Percentiles rank a stretch among this genome's conserved stretches.
phyloP scores from a whole-genome alignment of 495 filamentous ascomycete species.

The Aspergillus panamensis region DNA sequence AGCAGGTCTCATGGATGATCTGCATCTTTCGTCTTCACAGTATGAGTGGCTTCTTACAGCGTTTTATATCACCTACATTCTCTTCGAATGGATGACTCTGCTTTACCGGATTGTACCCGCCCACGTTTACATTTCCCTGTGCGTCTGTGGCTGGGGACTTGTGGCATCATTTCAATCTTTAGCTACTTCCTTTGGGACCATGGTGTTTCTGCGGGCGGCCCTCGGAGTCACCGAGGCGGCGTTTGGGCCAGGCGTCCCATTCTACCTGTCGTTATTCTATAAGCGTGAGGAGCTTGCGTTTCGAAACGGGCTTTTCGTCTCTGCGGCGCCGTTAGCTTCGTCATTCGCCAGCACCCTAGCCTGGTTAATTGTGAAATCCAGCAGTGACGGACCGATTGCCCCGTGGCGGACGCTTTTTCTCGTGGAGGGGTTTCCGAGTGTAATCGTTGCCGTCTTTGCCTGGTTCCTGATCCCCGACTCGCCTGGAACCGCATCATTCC shows the following conservation, averaged over 20 bases:
- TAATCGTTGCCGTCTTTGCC: constrained; percentile 53
- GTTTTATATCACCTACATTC: constrained; percentile 70
- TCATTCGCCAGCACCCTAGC: constrained; percentile 68
- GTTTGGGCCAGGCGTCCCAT: constrained; percentile 59
- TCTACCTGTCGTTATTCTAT: constrained; percentile 62
- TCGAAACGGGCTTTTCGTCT: constrained; percentile 59
- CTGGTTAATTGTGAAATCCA: constrained; percentile 53
- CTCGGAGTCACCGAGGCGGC: constrained; percentile 61
- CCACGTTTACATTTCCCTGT: constrained; percentile 55
- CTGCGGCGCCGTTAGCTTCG: constrained; percentile 58
- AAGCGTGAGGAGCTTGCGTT: constrained; percentile 58
- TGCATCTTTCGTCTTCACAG: constrained; percentile 52
- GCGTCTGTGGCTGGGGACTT: constrained; percentile 51
- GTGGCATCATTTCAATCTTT: constrained; percentile 70
- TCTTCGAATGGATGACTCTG: constrained; percentile 69
- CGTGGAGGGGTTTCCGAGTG: constrained; percentile 59
- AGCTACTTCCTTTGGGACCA: constrained; percentile 48
- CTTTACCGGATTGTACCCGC: constrained; percentile 55
- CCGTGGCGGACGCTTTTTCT: constrained; percentile 60
- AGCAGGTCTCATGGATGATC: constrained; percentile 65
- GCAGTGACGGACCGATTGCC: constrained; percentile 48
- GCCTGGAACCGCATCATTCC: constrained; percentile 49
- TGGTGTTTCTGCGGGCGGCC: constrained; percentile 44
- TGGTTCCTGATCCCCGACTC: constrained; percentile 53
- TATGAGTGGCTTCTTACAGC: constrained; percentile 67